phyloP scores from a whole-genome alignment of 768 basidiomycete genomes.

The Hypsizygus marmoreus region DNA sequence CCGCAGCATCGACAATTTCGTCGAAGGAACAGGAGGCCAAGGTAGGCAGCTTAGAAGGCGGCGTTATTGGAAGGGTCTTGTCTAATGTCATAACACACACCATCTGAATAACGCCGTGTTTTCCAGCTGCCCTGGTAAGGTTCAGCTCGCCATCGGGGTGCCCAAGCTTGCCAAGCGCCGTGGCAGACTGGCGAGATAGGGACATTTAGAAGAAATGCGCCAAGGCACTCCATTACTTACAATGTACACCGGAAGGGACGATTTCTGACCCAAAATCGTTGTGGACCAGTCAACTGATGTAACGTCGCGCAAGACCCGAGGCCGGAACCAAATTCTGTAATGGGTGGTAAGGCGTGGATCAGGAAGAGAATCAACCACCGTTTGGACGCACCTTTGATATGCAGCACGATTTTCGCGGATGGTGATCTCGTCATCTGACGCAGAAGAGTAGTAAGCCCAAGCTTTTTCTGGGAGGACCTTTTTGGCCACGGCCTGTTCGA shows the following conservation, averaged over 20 bases:
- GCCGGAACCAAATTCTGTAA: slow-evolving; percentile 84
- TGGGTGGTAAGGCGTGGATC: slow-evolving; percentile 1
- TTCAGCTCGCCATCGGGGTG: slow-evolving; percentile 94
- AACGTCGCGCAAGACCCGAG: slow-evolving; percentile 81
- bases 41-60: slow-evolving; percentile 76
- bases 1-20: slow-evolving; percentile 84
- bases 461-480: slow-evolving; percentile 80
- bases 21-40: slow-evolving; percentile 94
- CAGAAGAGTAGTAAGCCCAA: slow-evolving; percentile 95
- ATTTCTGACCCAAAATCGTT: slow-evolving; percentile 70
- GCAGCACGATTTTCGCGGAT: slow-evolving; percentile 85
- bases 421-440: slow-evolving; percentile 92
- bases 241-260: slow-evolving; percentile 78
- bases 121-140: slow-evolving; percentile 83
- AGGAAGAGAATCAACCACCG: background rate
- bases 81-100: slow-evolving; percentile 20
- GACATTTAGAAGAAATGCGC: background rate
- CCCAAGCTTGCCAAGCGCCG: slow-evolving; percentile 89
- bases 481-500: slow-evolving; percentile 71
- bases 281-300: slow-evolving; percentile 82
- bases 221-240: slow-evolving; percentile 35
- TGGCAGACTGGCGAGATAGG: slow-evolving; percentile 51
- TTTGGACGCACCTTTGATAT: slow-evolving; percentile 67
- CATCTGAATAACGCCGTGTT: slow-evolving; percentile 59
- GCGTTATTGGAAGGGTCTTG: background rate